A percentile compares a stretch with the other conserved stretches of the same genome.
phyloP scores from a whole-genome alignment of 1,284 basidiomycete genomes.

The Chondrostereum purpureum region DNA sequence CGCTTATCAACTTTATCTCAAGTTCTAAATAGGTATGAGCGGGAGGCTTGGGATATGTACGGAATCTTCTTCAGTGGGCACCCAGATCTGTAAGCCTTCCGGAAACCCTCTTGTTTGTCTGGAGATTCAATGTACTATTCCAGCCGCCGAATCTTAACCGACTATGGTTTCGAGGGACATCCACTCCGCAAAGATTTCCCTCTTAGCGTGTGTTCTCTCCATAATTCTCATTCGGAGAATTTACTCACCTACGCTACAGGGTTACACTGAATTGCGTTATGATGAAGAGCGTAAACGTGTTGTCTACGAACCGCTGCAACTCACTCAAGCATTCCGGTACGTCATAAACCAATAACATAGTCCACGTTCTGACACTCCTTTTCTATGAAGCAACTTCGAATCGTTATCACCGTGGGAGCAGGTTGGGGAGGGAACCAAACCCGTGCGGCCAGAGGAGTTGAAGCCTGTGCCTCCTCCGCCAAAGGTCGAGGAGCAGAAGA shows the following conservation, averaged over 20 bases:
- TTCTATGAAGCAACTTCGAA: constrained; percentile 77
- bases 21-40: constrained; percentile 68
- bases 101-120: constrained; percentile 5
- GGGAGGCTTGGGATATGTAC: constrained; percentile 97
- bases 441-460: constrained; percentile 63
- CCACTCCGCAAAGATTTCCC: constrained; percentile 98
- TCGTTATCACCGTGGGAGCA: constrained; percentile 96
- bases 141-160: constrained; percentile 93
- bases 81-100: constrained; percentile 78
- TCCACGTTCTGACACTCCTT: constrained; percentile 7
- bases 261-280: constrained; percentile 96
- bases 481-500: constrained; percentile 61
- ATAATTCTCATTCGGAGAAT: constrained; percentile 2
- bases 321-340: constrained; percentile 96
- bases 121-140: constrained; percentile 6
- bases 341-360: too few relatives aligned
- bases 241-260: constrained; percentile 36
- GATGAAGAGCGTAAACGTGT: constrained; percentile 99
- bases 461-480: constrained; percentile 67
- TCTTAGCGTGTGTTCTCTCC: constrained; percentile 60
- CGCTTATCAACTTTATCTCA: constrained; percentile 9
- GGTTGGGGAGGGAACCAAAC: constrained; percentile 78
- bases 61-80: constrained; percentile 97
- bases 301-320: constrained; percentile 95
- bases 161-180: constrained; percentile 99